Percentiles rank a stretch among this genome's conserved stretches.
Conservation (phyloP, 176 grass and related monocot species). For the Phyllostachys edulis region DNA sequence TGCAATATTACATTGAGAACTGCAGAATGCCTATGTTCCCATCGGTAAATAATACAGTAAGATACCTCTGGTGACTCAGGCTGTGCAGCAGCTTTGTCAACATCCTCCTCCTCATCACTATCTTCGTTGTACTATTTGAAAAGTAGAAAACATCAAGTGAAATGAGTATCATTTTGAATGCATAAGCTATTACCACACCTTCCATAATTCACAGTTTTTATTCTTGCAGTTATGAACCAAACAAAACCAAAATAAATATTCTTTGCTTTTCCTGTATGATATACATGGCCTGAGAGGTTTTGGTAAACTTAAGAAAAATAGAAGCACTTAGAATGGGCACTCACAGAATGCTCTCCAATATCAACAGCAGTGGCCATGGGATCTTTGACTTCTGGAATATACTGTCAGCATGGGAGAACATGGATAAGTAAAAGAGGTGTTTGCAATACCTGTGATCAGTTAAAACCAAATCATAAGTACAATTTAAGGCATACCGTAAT, state of each 20-base stretch:
- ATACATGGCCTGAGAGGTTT: slow-evolving; percentile 8
- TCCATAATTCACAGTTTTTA: slow-evolving; percentile 8
- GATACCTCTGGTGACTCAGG: slow-evolving; percentile 43
- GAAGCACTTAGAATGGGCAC: slow-evolving; percentile 38
- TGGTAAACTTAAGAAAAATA: background rate
- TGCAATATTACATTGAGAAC: slow-evolving; percentile 12
- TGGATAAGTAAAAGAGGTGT: slow-evolving; percentile 11
- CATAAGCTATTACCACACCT: background rate
- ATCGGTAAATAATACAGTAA: slow-evolving; percentile 28
- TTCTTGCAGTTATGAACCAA: slow-evolving; percentile 3
- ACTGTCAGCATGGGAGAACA: slow-evolving; percentile 40
- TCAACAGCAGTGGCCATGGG: slow-evolving; percentile 86
- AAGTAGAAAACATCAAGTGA: slow-evolving; percentile 30
- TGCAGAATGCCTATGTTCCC: background rate
- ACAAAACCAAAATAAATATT: background rate
- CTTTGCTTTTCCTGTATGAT: slow-evolving; percentile 21
- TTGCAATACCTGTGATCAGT: background rate
- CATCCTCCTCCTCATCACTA: slow-evolving; percentile 63
- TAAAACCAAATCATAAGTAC: slow-evolving; percentile 17
- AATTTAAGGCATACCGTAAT: slow-evolving; percentile 51
- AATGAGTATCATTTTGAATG: slow-evolving; percentile 20
- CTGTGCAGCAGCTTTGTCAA: slow-evolving; percentile 30
- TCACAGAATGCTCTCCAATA: slow-evolving; percentile 87
- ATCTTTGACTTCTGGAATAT: slow-evolving; percentile 75
- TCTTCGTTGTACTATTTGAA: slow-evolving; percentile 72